These are phyloP conservation scores for Ceratocystis colombiana DNA, from an alignment of 2,329 filamentous ascomycete species.

Conservation along the genomic window DNA sequence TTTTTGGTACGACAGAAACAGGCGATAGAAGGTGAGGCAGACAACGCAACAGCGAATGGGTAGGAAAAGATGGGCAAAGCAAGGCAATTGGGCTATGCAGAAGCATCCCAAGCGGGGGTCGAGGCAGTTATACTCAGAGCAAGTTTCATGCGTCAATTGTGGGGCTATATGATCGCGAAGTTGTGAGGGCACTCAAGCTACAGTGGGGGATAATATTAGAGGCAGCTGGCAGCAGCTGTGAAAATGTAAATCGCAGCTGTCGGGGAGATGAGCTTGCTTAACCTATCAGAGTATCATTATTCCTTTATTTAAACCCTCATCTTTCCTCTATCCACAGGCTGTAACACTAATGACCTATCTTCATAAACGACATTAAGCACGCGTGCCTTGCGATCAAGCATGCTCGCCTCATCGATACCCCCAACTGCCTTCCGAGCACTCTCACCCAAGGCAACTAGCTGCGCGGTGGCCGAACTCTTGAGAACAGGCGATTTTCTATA, in stretches of 20 bases:
- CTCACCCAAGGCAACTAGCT: slow-evolving; percentile 29
- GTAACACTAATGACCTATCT: slow-evolving; percentile 15
- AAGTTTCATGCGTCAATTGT: slow-evolving; percentile 9
- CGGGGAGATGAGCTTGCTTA: not conserved
- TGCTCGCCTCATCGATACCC: slow-evolving; percentile 22
- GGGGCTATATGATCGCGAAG: slow-evolving; percentile 12
- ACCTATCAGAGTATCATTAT: no score
- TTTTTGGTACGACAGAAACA: slow-evolving; percentile 1
- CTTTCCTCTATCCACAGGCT: not conserved
- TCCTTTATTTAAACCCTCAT: not conserved
- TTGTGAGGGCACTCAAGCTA: not conserved
- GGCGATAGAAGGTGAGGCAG: not conserved
- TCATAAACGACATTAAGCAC: slow-evolving; percentile 24
- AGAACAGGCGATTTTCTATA: slow-evolving; percentile 28
- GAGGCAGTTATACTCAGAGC: not conserved
- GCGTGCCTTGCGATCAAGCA: slow-evolving; percentile 24
- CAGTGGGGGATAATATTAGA: not conserved
- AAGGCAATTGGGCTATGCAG: not conserved
- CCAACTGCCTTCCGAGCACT: slow-evolving; percentile 22
- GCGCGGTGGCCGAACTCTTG: slow-evolving; percentile 29
- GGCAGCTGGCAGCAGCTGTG: not conserved
- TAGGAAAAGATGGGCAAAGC: not conserved
- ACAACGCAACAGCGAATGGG: not conserved
- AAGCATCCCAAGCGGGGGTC: not conserved
- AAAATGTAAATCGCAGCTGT: not conserved